Conservation (phyloP, 306 rosid genomes). For the Sechiopsis laciniata region DNA sequence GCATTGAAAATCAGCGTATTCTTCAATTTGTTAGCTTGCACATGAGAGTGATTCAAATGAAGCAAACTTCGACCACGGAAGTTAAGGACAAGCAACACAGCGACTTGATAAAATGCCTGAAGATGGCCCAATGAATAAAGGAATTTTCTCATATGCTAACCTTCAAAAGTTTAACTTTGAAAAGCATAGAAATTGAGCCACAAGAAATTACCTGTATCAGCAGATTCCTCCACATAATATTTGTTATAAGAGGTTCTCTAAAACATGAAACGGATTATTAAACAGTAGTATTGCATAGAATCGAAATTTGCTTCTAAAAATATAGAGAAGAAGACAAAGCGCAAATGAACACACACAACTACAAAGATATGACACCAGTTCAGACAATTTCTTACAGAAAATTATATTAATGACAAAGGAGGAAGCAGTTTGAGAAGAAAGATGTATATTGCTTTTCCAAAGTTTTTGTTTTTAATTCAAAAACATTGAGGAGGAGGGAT, state of each 20-base stretch:
- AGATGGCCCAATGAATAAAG: background rate
- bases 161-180: background rate
- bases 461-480: no score
- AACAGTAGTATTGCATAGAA: slow-evolving; percentile 18
- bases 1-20: slow-evolving; percentile 87
- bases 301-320: background rate
- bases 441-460: no score
- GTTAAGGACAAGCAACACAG: slow-evolving; percentile 67
- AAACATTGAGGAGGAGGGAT: no score
- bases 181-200: slow-evolving; percentile 12
- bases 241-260: slow-evolving; percentile 90
- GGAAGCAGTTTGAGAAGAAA: no score
- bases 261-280: slow-evolving; percentile 17
- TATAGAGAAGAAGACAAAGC: no score
- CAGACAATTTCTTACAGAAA: no score
- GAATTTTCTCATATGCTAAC: no score
- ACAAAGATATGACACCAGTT: no score
- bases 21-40: slow-evolving; percentile 52
- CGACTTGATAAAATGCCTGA: slow-evolving; percentile 79
- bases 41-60: slow-evolving; percentile 24
- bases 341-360: no score
- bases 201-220: slow-evolving; percentile 60
- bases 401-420: no score
- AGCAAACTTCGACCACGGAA: slow-evolving; percentile 56
- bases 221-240: slow-evolving; percentile 94